Conservation (phyloP, 257 asterid species). For the Striga asiatica region DNA sequence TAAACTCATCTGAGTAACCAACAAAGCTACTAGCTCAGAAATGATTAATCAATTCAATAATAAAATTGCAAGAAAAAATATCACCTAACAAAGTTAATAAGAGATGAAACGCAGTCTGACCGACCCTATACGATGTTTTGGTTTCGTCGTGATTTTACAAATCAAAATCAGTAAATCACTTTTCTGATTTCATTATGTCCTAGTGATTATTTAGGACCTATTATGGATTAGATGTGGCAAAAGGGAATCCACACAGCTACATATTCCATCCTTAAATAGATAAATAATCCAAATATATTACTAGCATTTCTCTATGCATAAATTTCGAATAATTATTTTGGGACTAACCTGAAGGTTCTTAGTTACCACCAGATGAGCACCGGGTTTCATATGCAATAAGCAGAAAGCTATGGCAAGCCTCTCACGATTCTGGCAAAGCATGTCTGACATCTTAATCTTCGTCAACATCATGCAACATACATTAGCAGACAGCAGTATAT, state of each 20-base stretch:
- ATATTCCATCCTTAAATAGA: conserved; percentile 47
- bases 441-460: conserved; percentile 42
- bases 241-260: conserved; percentile 43
- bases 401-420: conserved; percentile 59
- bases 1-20: neutral
- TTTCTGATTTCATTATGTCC: neutral
- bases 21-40: neutral
- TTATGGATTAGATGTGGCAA: neutral
- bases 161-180: neutral
- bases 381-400: conserved; percentile 40
- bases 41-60: neutral
- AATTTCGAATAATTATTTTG: conserved; percentile 46
- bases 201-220: neutral
- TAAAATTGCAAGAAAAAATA: neutral
- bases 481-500: conserved; percentile 38
- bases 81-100: neutral
- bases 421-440: conserved; percentile 52
- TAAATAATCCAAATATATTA: conserved; percentile 56
- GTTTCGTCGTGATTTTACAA: neutral
- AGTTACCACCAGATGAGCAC: conserved; percentile 44
- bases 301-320: conserved; percentile 42
- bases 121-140: neutral
- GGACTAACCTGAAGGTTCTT: conserved; percentile 49
- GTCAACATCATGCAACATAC: conserved; percentile 42
- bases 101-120: neutral